Base-by-base conservation (phyloP, 768 basidiomycete genomes). In the Boletellus ananas region DNA sequence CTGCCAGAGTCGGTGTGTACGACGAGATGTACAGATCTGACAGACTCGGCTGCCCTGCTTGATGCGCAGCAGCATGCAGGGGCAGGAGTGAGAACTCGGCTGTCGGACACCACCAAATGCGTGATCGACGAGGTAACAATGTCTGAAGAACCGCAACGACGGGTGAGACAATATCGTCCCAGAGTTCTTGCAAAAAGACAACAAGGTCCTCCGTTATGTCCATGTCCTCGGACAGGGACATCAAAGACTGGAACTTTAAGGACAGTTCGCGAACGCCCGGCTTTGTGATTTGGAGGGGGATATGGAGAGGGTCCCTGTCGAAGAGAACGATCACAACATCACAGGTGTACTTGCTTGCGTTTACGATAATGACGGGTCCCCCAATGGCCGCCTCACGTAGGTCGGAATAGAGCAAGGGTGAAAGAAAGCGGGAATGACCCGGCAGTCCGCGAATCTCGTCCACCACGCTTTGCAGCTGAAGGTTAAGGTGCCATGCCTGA, bases 331-430 rank as follows among this genome's bases (percentile, higher is more conserved):
- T 65, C 21, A 73, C 39, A 0, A 68, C 72, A 51, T 73, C 67
- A 23, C 65, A 72, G 23, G 65, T 47, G 14, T 36, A 45, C 20
- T 37, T 14, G 49, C 59, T 56, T 17, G 64, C 53, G 37, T 70
- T 72, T 31, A 73, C 53, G 18, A 74, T 45, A 13, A 70, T 58
- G n/a, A 69, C 57, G 1, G 66, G 65, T 9, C 67, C 66, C 12
- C 50, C 54, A 11, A 43, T 40, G 12, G 63, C 58, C 6, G 55
- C 55, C 6, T 20, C 35, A 8, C 53, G 52, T 6, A 64, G 43
- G 10, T 55, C 38, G 1, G 50, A 47, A n/a, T 49, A 49, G 17
- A 54, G 51, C 17, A 41, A 44, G 4, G 64, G 63, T 29, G 47
- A 45, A 14, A 69, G 54, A 47, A 67, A 68, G 11, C 57, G 45